These are phyloP conservation scores for Phalaenopsis hybrid DNA, from an alignment of 116 monocot species.

Conservation along the genomic window DNA sequence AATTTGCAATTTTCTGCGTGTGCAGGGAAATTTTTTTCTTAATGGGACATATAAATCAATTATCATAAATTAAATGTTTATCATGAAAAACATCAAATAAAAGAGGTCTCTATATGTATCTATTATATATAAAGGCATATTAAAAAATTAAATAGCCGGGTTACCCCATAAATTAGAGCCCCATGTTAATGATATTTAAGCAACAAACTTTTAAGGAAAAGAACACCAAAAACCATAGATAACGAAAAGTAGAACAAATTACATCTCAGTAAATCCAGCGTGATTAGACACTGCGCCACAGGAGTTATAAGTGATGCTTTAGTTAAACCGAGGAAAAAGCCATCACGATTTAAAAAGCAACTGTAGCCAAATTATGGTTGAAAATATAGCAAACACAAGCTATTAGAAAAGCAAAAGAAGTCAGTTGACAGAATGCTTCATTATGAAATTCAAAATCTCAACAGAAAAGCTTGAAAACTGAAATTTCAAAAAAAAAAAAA, in stretches of 20 bases:
- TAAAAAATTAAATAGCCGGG: no score
- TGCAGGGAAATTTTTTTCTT: no score
- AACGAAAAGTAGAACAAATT: not conserved
- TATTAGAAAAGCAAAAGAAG: not conserved
- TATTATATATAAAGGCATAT: no score
- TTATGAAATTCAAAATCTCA: not conserved
- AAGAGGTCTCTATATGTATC: no score
- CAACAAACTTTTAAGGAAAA: not conserved
- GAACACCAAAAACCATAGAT: not conserved
- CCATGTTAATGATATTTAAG: not conserved
- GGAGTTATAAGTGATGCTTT: not conserved
- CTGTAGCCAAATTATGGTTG: not conserved
- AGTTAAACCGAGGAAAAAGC: not conserved
- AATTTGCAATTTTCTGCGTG: no score
- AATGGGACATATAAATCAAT: no score
- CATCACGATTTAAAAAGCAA: not conserved
- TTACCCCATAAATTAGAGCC: not conserved
- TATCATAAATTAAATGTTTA: no score
- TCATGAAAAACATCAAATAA: no score
- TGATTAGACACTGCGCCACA: not conserved
- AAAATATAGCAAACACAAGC: not conserved
- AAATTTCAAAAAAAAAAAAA: not conserved
- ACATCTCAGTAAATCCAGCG: not conserved
- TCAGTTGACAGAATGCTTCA: not conserved
- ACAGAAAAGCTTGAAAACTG: not conserved